A percentile compares a stretch with the other conserved stretches of the same genome.
These are phyloP conservation scores for Botrytis squamosa DNA, from an alignment of 2,329 filamentous ascomycete species.

Conservation along the genomic window DNA sequence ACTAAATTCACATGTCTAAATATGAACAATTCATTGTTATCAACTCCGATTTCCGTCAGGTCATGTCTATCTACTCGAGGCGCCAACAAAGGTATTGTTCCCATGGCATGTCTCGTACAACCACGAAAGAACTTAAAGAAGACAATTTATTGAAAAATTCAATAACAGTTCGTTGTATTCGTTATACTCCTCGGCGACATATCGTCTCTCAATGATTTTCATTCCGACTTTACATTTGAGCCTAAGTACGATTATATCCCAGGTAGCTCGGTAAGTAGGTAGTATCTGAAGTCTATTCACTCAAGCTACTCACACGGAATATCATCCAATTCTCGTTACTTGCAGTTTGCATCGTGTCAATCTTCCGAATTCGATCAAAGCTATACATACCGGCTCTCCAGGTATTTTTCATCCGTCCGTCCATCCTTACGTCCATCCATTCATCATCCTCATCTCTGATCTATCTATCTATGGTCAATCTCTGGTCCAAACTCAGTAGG, in stretches of 20 bases:
- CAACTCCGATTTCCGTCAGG: neutral
- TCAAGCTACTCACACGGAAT: slow-evolving; percentile 3
- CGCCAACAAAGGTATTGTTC: neutral
- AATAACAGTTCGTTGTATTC: neutral
- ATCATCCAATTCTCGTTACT: slow-evolving; percentile 14
- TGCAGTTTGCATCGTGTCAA: slow-evolving; percentile 8
- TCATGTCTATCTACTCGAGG: neutral
- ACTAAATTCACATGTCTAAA: neutral
- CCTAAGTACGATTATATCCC: neutral
- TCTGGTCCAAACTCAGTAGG: neutral
- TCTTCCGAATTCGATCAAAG: slow-evolving; percentile 8
- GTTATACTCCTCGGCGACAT: neutral
- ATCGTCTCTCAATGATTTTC: neutral
- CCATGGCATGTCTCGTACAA: slow-evolving; percentile 1
- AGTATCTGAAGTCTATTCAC: neutral
- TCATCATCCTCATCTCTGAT: neutral
- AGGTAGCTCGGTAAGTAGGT: neutral
- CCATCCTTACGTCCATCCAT: neutral
- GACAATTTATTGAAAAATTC: neutral
- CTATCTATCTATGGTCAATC: neutral
- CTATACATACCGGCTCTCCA: neutral
- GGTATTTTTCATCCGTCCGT: neutral
- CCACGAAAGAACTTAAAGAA: neutral
- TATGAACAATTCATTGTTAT: neutral
- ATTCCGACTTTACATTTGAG: slow-evolving; percentile 6